Evolutionary conservation across 768 basidiomycete species (phyloP), one percentile per base, ranked within the genome.

Genomic region (Leccinum subgranulosum): DNA sequence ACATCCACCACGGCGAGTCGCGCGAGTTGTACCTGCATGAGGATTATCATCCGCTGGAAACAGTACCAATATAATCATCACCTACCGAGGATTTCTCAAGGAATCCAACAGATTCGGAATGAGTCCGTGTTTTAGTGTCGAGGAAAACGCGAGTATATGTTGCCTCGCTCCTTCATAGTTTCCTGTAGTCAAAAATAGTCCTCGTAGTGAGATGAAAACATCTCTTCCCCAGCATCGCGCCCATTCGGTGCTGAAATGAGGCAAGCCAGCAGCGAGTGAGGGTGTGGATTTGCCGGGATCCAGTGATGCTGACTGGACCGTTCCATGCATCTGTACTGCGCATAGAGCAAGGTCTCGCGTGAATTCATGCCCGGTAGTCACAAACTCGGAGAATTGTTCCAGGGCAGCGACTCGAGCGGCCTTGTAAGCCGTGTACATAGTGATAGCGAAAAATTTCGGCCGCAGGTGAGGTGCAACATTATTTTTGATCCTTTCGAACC

Each of bases 1-100:
- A 71, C 91, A 98, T 96, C 93, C 94, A 98, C 96, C 95, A 98
- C 4, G 97, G 96, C 7, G 93, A 94, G 70, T 99, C 97, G 53
- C 97, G 87, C 5, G 93, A 98, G 73, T 98, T 98, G 73, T 94
- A 95, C 60, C 90, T 90, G 58, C 9, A 43, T 19, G 7, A 43
- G 6, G 6, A 25, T 60, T 14, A 50, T 21, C 28, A 25, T 15
- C 28, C 48, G 34, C 31, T 45, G 21, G 21, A 23, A 7, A 34
- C 15, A 29, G 27, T 15, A 49, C 51, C 21, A 4, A 17, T 23
- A 17, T 3, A 49, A 31, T 7, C 25, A 29, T 6, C 10, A 69
- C 79, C 52, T 74, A 92, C 86, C 94, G 80, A 17, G 95, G 95
- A 58, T 76, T 89, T 50, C 86, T 84, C 25, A 88, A 79, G 12